Base-by-base conservation (phyloP, 2,329 filamentous ascomycete genomes). In the Trichoderma sp. region DNA sequence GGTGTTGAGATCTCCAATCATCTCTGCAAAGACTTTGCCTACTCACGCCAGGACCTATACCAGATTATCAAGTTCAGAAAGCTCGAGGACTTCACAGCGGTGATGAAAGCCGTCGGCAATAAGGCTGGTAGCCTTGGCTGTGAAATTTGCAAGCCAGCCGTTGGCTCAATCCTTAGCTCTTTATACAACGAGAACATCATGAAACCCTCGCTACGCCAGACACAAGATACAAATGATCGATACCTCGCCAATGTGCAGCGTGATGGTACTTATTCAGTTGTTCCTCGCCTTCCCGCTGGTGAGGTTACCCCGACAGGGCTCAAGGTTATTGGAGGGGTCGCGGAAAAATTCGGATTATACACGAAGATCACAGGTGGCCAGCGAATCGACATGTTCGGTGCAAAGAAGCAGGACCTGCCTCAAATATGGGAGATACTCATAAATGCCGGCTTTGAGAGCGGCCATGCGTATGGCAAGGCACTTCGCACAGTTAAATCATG, bases 281-380 rank as follows among this genome's bases (percentile, higher is more conserved):
- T 97, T 0, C 93, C 93, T 3, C 89, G 93, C 53, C 88, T 97
- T 1, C 85, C 92, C 2, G 93, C 87, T 54, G 93, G 93, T 69
- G 93, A 97, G 78, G 95, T 97, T 74, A 95, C 92, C 0, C 89
- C 93, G 0, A 91, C 95, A 58, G 93, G 92, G 77, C 86, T 97
- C 61, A 90, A 97, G 56, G 86, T 89, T 67, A 93, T 97, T 68
- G 93, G 92, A 0, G 87, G 89, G 66, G 92, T 97, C 0, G 93
- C 93, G 0, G 92, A 92, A 81, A 90, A 94, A 76, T 97, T 92
- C 75, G 85, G 86, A 39, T 82, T 97, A 7, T 97, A 97, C 80
- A 93, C 90, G 75, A 97, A 97, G 80, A 96, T 97, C 76, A 97
- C 93, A 0, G 93, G 93, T 66, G 93, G 92, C 1, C 93, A 97